Evolutionary conservation across 2,329 filamentous ascomycete genomes (phyloP).

Genomic region (Monilinia fructicola): DNA sequence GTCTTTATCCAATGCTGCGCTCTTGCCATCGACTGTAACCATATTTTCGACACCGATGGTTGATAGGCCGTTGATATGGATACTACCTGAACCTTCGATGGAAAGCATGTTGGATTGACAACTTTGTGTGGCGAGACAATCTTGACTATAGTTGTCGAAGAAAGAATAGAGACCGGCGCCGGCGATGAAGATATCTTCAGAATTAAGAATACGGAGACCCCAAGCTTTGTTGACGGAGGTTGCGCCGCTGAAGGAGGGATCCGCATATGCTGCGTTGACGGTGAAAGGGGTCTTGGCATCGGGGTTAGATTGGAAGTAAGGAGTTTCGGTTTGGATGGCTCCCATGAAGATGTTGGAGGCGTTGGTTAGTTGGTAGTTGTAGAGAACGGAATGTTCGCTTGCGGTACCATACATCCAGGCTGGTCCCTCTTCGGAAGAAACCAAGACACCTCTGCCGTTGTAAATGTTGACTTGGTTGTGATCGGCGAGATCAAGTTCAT

Average conservation of each 20-base stretch:
- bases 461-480: constrained; percentile 82
- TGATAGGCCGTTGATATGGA: constrained; percentile 67
- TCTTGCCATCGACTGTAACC: constrained; percentile 61
- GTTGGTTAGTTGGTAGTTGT: constrained; percentile 82
- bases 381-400: constrained; percentile 65
- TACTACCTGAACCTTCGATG: constrained; percentile 59
- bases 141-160: constrained; percentile 77
- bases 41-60: constrained; percentile 76
- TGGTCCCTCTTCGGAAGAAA: constrained; percentile 71
- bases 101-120: constrained; percentile 80
- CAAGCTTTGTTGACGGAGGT: constrained; percentile 61
- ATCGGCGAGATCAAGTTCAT: constrained; percentile 75
- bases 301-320: constrained; percentile 84
- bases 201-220: constrained; percentile 71
- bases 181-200: constrained; percentile 65
- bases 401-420: constrained; percentile 80
- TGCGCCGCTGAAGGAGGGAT: constrained; percentile 65
- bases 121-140: constrained; percentile 63
- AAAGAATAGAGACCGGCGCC: constrained; percentile 78
- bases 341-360: constrained; percentile 80
- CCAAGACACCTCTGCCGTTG: constrained; percentile 69
- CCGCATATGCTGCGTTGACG: constrained; percentile 55
- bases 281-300: constrained; percentile 66
- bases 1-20: constrained; percentile 55
- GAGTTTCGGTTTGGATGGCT: constrained; percentile 85